Evolutionary conservation across 1,284 basidiomycete species (phyloP).

Genomic region (Porodaedalea pini): DNA sequence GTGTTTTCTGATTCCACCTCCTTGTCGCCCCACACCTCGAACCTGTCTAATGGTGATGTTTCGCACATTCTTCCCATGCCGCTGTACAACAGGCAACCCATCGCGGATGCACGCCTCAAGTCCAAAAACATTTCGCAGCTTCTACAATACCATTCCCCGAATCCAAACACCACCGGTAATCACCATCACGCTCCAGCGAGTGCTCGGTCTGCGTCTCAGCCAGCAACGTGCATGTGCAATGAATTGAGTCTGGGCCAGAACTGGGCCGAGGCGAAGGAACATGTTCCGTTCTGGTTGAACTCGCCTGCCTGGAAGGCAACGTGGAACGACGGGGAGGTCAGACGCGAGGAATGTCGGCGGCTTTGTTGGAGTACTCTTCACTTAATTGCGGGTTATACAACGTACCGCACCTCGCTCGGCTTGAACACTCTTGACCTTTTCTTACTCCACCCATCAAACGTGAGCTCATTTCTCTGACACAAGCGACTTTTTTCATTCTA

Average conservation of each 20-base stretch:
- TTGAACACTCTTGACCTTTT: conserved; percentile 46
- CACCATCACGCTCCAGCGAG: background rate
- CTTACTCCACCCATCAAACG: conserved; percentile 63
- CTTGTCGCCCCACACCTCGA: conserved; percentile 31
- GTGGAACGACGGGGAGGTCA: conserved; percentile 59
- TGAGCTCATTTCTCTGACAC: conserved; percentile 33
- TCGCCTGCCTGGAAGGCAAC: conserved; percentile 60
- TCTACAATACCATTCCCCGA: conserved; percentile 11
- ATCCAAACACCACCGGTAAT: background rate
- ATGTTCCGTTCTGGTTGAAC: conserved; percentile 59
- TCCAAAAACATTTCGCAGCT: conserved; percentile 9
- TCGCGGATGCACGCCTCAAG: conserved; percentile 1
- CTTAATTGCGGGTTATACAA: conserved; percentile 58
- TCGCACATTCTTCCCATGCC: conserved; percentile 12
- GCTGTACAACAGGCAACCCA: conserved; percentile 9
- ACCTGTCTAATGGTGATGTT: background rate
- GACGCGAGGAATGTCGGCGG: conserved; percentile 67
- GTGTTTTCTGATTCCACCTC: background rate
- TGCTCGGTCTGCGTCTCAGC: conserved; percentile 1
- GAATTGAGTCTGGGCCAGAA: conserved; percentile 48
- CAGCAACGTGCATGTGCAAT: conserved; percentile 47
- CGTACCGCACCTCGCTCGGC: conserved; percentile 51
- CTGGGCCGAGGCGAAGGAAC: conserved; percentile 46
- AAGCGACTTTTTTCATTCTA: background rate
- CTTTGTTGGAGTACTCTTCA: conserved; percentile 67